These are phyloP conservation scores for Diaporthe sp. DNA, from an alignment of 2,329 filamentous ascomycete species.

Conservation along the genomic window DNA sequence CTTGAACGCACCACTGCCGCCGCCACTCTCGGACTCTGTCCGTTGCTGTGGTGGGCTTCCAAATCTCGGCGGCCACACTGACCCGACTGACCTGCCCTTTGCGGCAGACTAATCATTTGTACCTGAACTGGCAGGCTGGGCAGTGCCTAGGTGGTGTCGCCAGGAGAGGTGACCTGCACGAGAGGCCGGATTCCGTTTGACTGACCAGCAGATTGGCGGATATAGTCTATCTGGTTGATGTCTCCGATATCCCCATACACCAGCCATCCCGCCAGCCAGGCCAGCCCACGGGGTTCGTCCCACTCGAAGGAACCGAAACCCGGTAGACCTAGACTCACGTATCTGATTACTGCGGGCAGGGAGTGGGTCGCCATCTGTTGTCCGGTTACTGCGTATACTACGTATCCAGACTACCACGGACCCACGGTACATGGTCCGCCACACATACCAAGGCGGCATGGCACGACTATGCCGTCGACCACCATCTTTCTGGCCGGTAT, in stretches of 20 bases:
- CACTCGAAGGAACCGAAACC: slow-evolving; percentile 31
- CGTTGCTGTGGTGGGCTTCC: slow-evolving; percentile 28
- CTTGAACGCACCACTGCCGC: slow-evolving; percentile 32
- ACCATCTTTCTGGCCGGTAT: background rate
- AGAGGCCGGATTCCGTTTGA: slow-evolving; percentile 4
- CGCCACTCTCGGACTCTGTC: slow-evolving; percentile 30
- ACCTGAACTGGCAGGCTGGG: slow-evolving; percentile 23
- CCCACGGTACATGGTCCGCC: slow-evolving; percentile 3
- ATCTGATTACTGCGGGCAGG: slow-evolving; percentile 12
- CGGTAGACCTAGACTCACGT: slow-evolving; percentile 22
- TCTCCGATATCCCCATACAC: slow-evolving; percentile 22
- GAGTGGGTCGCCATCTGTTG: slow-evolving; percentile 19
- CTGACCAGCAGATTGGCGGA: background rate
- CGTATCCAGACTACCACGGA: slow-evolving; percentile 1
- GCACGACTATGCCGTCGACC: background rate
- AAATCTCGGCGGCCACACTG: slow-evolving; percentile 24
- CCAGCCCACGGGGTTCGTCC: slow-evolving; percentile 30
- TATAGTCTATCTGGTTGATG: background rate
- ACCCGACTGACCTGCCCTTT: slow-evolving; percentile 30
- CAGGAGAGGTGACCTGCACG: background rate
- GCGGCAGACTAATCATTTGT: slow-evolving; percentile 18
- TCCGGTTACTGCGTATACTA: background rate
- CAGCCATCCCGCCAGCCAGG: slow-evolving; percentile 10
- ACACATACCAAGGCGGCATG: slow-evolving; percentile 29
- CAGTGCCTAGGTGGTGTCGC: background rate